phyloP scores from a whole-genome alignment of 768 basidiomycete genomes.

The Amanita phalloides region DNA sequence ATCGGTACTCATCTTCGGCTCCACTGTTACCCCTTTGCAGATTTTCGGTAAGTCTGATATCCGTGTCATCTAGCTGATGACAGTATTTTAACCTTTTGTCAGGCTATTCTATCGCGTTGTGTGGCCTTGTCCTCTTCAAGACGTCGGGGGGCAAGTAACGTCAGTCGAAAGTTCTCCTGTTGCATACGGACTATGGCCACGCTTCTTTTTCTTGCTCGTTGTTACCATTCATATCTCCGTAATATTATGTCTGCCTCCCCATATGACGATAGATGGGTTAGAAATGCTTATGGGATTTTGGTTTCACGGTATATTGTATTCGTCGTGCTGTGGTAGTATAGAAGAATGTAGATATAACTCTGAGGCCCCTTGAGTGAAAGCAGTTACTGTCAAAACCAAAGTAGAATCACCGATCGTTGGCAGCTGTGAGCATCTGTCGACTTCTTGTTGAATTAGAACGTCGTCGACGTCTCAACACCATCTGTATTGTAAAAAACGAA shows the following conservation, averaged over 20 bases:
- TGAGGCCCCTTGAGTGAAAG: too few species aligned
- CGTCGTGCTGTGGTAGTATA: background rate
- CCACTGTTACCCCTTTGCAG: conserved; percentile 73
- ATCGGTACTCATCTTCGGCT: conserved; percentile 79
- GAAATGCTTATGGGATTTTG: background rate
- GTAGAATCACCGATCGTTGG: too few species aligned
- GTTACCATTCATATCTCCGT: background rate
- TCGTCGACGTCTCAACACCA: background rate
- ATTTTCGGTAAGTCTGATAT: conserved; percentile 48
- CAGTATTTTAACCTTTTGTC: background rate
- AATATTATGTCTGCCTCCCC: background rate
- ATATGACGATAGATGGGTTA: background rate
- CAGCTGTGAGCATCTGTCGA: too few species aligned
- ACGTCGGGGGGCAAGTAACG: conserved; percentile 52
- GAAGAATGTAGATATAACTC: background rate
- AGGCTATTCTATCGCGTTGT: conserved; percentile 86
- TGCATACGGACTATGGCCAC: background rate
- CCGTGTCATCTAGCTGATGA: background rate
- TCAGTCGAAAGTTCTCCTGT: background rate
- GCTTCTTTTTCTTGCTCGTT: background rate
- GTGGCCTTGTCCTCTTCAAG: conserved; percentile 80
- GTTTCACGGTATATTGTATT: background rate
- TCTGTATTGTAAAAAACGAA: background rate
- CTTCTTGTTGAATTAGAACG: too few species aligned
- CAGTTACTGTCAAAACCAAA: too few species aligned